These are phyloP conservation scores for Metarhizium album DNA, from an alignment of 2,329 filamentous ascomycete species.

Conservation along the genomic window DNA sequence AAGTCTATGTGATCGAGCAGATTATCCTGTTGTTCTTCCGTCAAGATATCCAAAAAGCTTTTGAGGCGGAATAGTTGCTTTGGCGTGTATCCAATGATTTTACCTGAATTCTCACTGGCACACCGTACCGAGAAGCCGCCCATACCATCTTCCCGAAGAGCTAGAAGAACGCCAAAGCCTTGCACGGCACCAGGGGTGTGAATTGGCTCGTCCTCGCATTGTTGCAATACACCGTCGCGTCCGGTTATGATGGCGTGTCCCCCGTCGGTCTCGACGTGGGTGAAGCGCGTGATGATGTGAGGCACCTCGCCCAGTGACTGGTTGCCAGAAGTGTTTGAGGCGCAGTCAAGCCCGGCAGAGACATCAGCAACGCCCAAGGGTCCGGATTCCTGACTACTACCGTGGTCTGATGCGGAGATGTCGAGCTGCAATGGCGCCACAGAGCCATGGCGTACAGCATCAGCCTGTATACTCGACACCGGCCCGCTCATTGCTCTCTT, in stretches of 20 bases:
- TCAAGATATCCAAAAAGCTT: slow-evolving; percentile 74
- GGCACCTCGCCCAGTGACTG: slow-evolving; percentile 25
- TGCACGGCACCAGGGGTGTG: slow-evolving; percentile 77
- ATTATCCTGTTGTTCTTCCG: slow-evolving; percentile 74
- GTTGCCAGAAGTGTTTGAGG: slow-evolving; percentile 11
- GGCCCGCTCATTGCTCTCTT: slow-evolving; percentile 27
- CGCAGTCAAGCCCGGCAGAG: slow-evolving; percentile 4
- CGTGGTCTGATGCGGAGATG: slow-evolving; percentile 21
- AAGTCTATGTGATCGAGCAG: slow-evolving; percentile 82
- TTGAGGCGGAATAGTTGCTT: slow-evolving; percentile 61
- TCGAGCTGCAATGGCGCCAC: slow-evolving; percentile 23
- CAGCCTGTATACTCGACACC: slow-evolving; percentile 34
- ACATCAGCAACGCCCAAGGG: slow-evolving; percentile 1
- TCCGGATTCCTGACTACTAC: slow-evolving; percentile 20
- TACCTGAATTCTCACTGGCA: slow-evolving; percentile 70
- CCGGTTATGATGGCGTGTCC: slow-evolving; percentile 80
- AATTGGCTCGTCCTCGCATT: slow-evolving; percentile 86
- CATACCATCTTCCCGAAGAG: slow-evolving; percentile 58
- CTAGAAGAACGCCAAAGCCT: slow-evolving; percentile 67
- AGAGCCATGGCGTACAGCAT: slow-evolving; percentile 29
- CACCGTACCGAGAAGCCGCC: slow-evolving; percentile 60
- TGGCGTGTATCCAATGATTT: slow-evolving; percentile 67
- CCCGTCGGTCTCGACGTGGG: slow-evolving; percentile 62
- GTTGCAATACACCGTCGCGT: slow-evolving; percentile 59
- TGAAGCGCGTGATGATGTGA: slow-evolving; percentile 63